phyloP scores from a whole-genome alignment of 129 eudicot genomes.

The Saussurea involucrata region DNA sequence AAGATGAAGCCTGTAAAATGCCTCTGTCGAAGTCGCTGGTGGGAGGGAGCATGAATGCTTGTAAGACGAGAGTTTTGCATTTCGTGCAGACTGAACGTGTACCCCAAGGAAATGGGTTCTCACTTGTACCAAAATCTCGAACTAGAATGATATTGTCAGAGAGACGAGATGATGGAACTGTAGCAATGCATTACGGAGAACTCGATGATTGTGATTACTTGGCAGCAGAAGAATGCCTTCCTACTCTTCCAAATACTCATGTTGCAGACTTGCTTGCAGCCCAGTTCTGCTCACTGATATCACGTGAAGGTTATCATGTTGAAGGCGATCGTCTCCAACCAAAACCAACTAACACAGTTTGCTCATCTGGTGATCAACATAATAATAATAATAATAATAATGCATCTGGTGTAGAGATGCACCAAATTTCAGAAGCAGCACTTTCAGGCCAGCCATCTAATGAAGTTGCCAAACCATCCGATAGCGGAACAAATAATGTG shows the following conservation, averaged over 20 bases:
- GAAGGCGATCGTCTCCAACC: constrained; percentile 72
- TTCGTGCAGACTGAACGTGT: constrained; percentile 59
- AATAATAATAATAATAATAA: too few relatives aligned
- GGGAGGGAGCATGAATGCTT: constrained; percentile 78
- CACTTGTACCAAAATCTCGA: constrained; percentile 47
- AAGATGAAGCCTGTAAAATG: constrained; percentile 75
- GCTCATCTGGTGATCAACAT: constrained; percentile 38
- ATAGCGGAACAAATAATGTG: constrained; percentile 29
- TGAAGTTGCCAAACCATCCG: constrained; percentile 53
- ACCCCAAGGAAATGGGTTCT: constrained; percentile 58
- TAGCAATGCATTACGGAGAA: constrained; percentile 88
- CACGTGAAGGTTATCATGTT: constrained; percentile 66
- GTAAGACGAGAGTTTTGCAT: constrained; percentile 69
- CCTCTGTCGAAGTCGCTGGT: constrained; percentile 77
- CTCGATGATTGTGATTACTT: constrained; percentile 60
- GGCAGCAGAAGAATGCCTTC: constrained; percentile 77
- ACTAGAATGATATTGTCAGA: constrained; percentile 82
- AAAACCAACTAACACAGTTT: constrained; percentile 47
- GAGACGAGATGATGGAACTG: constrained; percentile 78
- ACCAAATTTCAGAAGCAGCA: constrained; percentile 51
- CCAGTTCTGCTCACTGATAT: constrained; percentile 65
- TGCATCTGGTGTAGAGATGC: constrained; percentile 52
- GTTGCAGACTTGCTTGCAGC: constrained; percentile 86
- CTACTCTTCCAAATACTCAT: constrained; percentile 85
- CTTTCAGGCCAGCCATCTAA: constrained; percentile 44